phyloP scores from a whole-genome alignment of 2,329 filamentous ascomycete genomes.

The Claviceps fusiformis region DNA sequence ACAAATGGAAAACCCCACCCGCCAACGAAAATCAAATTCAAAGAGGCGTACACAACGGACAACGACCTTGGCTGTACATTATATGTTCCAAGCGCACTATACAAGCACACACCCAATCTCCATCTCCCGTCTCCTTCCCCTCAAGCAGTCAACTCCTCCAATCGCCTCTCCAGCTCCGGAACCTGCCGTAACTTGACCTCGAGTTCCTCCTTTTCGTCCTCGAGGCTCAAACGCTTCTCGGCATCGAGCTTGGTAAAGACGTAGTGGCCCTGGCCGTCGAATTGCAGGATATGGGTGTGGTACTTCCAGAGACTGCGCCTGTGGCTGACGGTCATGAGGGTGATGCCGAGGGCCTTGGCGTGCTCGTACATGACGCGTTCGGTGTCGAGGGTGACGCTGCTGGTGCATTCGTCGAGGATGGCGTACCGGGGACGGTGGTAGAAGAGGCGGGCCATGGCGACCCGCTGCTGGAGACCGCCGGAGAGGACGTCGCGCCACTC shows the following conservation, averaged over 20 bases:
- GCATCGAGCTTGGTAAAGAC: slow-evolving; percentile 86
- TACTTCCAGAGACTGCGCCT: slow-evolving; percentile 91
- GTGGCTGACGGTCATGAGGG: slow-evolving; percentile 93
- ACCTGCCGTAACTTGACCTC: slow-evolving; percentile 75
- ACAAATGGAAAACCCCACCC: too few species aligned
- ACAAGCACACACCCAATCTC: too few species aligned
- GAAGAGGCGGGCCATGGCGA: slow-evolving; percentile 91
- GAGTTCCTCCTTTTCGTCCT: slow-evolving; percentile 94
- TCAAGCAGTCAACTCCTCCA: slow-evolving; percentile 55
- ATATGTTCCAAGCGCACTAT: too few species aligned
- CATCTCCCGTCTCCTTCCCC: too few species aligned
- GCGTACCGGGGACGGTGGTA: slow-evolving; percentile 89
- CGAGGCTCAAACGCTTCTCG: slow-evolving; percentile 67
- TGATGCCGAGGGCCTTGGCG: slow-evolving; percentile 81
- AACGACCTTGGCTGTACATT: too few species aligned
- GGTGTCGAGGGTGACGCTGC: slow-evolving; percentile 84
- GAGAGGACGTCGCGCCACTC: slow-evolving; percentile 95
- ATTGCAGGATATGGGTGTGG: slow-evolving; percentile 86
- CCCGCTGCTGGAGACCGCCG: slow-evolving; percentile 83
- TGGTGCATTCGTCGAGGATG: slow-evolving; percentile 94
- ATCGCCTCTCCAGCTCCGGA: slow-evolving; percentile 73
- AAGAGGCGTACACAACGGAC: too few species aligned
- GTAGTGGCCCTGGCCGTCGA: slow-evolving; percentile 85
- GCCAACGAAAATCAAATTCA: too few species aligned
- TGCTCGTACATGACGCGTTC: slow-evolving; percentile 96